Evolutionary conservation across 345 rosid genomes (phyloP).

Genomic region (Garcia nutans): DNA sequence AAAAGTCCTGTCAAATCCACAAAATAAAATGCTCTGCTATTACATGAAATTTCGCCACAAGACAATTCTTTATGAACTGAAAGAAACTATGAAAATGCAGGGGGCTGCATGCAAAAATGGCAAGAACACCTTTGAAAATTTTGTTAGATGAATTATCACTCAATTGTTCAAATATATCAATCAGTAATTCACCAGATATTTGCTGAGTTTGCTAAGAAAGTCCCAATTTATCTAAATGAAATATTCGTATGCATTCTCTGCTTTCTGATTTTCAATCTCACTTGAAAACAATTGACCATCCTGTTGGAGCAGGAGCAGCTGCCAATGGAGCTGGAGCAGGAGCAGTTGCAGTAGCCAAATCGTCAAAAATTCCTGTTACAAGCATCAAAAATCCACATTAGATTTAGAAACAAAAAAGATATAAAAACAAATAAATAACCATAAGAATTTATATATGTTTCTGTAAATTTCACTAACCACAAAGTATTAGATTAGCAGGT

Average conservation of each 20-base stretch:
- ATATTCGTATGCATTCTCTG: too few species aligned
- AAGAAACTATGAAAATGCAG: neutral
- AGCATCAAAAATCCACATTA: neutral
- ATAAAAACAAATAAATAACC: too few species aligned
- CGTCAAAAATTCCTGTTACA: conserved; percentile 24
- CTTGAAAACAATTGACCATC: too few species aligned
- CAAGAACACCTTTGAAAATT: neutral
- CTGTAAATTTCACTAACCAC: conserved; percentile 37
- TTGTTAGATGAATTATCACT: neutral
- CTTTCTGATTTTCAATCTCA: too few species aligned
- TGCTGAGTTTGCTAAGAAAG: too few species aligned
- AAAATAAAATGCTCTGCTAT: too few species aligned
- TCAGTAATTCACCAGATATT: conserved; percentile 5
- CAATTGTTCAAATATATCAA: neutral
- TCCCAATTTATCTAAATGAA: too few species aligned
- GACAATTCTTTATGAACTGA: neutral
- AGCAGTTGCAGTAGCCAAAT: conserved; percentile 16
- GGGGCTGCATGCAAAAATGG: neutral
- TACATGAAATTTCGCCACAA: too few species aligned
- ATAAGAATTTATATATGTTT: too few species aligned
- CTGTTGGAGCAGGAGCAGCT: too few species aligned
- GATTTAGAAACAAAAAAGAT: too few species aligned
- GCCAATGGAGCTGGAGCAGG: conserved; percentile 19
- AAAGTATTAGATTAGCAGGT: conserved; percentile 54
- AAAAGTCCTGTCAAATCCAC: too few species aligned